Percentiles rank a stretch among this genome's conserved stretches.
phyloP scores from a whole-genome alignment of 1,284 basidiomycete genomes.

The Ceratobasidium sp. region DNA sequence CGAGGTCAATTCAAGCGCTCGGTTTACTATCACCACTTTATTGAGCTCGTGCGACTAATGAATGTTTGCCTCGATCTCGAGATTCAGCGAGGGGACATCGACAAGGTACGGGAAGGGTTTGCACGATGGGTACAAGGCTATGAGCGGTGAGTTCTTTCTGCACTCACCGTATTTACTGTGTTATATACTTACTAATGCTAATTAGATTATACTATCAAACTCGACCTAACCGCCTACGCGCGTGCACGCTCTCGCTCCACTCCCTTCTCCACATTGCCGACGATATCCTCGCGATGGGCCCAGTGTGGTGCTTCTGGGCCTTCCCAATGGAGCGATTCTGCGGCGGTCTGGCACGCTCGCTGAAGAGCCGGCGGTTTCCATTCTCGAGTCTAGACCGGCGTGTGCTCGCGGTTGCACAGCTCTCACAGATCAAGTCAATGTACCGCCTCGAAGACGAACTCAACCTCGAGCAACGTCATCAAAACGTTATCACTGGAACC shows the following conservation, averaged over 20 bases:
- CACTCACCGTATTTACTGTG: not conserved
- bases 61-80: constrained; percentile 60
- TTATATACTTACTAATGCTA: constrained; percentile 10
- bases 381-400: constrained; percentile 53
- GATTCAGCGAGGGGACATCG: constrained; percentile 57
- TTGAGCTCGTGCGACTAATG: constrained; percentile 53
- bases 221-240: constrained; percentile 53
- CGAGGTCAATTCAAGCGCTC: constrained; percentile 52
- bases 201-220: constrained; percentile 61
- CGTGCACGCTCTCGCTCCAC: constrained; percentile 62
- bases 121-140: constrained; percentile 61
- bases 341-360: constrained; percentile 51
- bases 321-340: constrained; percentile 59
- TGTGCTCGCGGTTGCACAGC: constrained; percentile 51
- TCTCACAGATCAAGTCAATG: constrained; percentile 52
- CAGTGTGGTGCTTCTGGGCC: constrained; percentile 63
- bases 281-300: constrained; percentile 56
- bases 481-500: constrained; percentile 5
- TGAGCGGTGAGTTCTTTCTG: constrained; percentile 57
- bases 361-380: constrained; percentile 53
- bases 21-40: constrained; percentile 62
- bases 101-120: constrained; percentile 56
- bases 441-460: constrained; percentile 51
- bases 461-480: constrained; percentile 23
- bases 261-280: constrained; percentile 59